phyloP scores from a whole-genome alignment of 108 stramenopile species.

The Fistulifera solaris region DNA sequence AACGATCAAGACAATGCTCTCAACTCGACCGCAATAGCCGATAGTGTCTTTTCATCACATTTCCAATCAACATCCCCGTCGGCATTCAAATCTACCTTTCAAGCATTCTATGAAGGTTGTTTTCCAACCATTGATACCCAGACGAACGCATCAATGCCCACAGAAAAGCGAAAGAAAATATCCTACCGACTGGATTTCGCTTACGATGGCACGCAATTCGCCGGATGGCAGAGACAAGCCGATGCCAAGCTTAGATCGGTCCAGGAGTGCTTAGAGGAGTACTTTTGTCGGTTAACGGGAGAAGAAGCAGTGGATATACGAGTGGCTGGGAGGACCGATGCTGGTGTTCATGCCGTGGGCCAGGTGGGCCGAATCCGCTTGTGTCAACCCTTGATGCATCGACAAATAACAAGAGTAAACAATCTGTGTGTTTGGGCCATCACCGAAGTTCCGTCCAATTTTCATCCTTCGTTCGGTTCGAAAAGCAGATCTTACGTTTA shows the following conservation, averaged over 20 bases:
- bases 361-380: slow-evolving; percentile 70
- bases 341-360: slow-evolving; percentile 58
- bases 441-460: slow-evolving; percentile 14
- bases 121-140: too few relatives aligned
- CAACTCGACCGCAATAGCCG: neutral
- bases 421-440: slow-evolving; percentile 4
- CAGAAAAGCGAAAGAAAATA: slow-evolving; percentile 17
- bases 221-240: slow-evolving; percentile 74
- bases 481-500: slow-evolving; percentile 59
- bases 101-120: too few relatives aligned
- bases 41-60: too few relatives aligned
- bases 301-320: slow-evolving; percentile 34
- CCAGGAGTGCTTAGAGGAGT: slow-evolving; percentile 48
- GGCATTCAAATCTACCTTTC: too few relatives aligned
- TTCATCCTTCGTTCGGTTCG: slow-evolving; percentile 74
- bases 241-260: slow-evolving; percentile 48
- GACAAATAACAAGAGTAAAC: neutral
- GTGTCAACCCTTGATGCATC: slow-evolving; percentile 5
- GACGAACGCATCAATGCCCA: too few relatives aligned
- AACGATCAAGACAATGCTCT: too few relatives aligned
- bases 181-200: slow-evolving; percentile 46
- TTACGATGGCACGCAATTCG: slow-evolving; percentile 60
- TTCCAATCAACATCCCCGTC: too few relatives aligned
- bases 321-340: slow-evolving; percentile 71
- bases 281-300: neutral